Conservation (phyloP, 306 rosid species). For the Casuarina cunninghamiana region DNA sequence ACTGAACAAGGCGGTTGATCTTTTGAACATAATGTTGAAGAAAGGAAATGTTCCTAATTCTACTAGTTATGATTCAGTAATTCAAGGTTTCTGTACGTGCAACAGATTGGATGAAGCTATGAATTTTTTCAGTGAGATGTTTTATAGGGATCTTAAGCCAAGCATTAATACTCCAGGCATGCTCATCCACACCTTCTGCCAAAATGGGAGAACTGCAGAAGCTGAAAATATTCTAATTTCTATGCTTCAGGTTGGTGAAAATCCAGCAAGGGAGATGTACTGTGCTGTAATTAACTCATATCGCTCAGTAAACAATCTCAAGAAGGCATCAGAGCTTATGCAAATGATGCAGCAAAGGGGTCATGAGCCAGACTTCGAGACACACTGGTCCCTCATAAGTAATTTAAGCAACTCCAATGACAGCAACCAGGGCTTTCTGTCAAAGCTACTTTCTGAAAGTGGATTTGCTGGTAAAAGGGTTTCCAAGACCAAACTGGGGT, state of each 20-base stretch:
- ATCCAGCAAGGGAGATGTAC: conserved; percentile 66
- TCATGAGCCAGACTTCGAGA: conserved; percentile 79
- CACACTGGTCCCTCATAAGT: conserved; percentile 90
- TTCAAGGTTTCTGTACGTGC: conserved; percentile 51
- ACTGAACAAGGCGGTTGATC: conserved; percentile 60
- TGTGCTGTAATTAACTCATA: conserved; percentile 49
- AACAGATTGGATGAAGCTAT: conserved; percentile 52
- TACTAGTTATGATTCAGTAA: conserved; percentile 64
- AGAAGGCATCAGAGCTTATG: conserved; percentile 67
- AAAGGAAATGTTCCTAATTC: conserved; percentile 59
- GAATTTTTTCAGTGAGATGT: conserved; percentile 72
- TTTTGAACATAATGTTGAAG: conserved; percentile 69
- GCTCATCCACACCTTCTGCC: conserved; percentile 57
- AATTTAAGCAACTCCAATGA: conserved; percentile 46
- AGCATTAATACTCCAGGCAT: conserved; percentile 47
- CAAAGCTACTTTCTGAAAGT: conserved; percentile 71
- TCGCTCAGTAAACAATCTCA: conserved; percentile 53
- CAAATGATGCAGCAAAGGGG: conserved; percentile 78
- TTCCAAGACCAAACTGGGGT: conserved; percentile 18
- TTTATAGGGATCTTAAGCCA: conserved; percentile 53
- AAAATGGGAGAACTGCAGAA: conserved; percentile 52
- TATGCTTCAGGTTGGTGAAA: conserved; percentile 55
- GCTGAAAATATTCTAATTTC: conserved; percentile 61
- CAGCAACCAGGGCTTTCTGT: conserved; percentile 62
- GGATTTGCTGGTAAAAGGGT: conserved; percentile 50